Percentiles rank a stretch among this genome's conserved stretches.
phyloP scores from a whole-genome alignment of 257 asterid genomes.

The Solanum etuberosum region DNA sequence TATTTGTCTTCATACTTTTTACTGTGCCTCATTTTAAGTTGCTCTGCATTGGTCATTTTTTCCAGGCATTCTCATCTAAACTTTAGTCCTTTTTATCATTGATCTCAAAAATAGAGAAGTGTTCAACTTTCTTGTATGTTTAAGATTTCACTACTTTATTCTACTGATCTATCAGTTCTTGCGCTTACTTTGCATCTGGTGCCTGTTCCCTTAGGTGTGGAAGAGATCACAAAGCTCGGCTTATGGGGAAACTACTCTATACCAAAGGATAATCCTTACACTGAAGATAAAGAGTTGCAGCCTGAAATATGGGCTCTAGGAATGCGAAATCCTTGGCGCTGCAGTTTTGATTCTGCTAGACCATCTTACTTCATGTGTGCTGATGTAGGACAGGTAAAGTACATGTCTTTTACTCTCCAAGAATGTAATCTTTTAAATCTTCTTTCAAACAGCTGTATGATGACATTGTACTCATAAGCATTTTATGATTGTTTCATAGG shows the following conservation, averaged over 20 bases:
- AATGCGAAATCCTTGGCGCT: conserved; percentile 96
- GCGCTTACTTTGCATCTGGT: neutral
- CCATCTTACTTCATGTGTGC: conserved; percentile 82
- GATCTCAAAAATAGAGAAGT: neutral
- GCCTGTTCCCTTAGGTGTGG: conserved; percentile 31
- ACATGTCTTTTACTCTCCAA: neutral
- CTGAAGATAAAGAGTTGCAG: conserved; percentile 38
- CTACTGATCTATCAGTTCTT: neutral
- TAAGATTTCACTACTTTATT: neutral
- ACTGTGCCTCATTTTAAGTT: neutral
- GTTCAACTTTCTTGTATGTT: neutral
- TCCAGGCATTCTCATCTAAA: neutral
- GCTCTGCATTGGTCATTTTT: neutral
- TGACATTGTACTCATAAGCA: neutral
- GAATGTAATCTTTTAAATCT: neutral
- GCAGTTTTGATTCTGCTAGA: conserved; percentile 82
- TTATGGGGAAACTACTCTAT: conserved; percentile 92
- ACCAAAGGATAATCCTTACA: conserved; percentile 74
- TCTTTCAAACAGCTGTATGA: neutral
- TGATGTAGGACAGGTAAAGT: conserved; percentile 77
- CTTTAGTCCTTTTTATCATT: neutral
- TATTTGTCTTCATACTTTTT: neutral
- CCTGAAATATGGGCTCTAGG: conserved; percentile 90
- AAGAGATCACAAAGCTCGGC: conserved; percentile 35
- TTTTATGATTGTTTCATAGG: conserved; percentile 26